A percentile compares a stretch with the other conserved stretches of the same genome.
Conservation (phyloP, 2,329 filamentous ascomycete species). For the Verticillium dahliae region DNA sequence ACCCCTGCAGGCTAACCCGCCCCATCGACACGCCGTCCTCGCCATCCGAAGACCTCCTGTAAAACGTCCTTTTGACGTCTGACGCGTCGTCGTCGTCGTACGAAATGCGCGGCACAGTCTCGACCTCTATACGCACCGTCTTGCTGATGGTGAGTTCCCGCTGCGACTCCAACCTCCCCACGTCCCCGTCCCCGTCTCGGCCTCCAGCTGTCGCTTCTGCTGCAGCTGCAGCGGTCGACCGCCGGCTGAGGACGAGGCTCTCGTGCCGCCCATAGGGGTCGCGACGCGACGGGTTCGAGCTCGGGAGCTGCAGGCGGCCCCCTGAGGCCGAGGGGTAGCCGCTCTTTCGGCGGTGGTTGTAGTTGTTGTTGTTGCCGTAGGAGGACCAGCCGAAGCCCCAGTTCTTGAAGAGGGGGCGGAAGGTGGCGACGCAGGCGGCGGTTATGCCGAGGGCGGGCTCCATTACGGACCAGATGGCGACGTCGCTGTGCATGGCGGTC, state of each 20-base stretch:
- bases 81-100: conserved; percentile 56
- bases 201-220: not conserved
- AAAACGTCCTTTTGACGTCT: conserved; percentile 65
- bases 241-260: not conserved
- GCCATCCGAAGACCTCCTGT: conserved; percentile 58
- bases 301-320: not conserved
- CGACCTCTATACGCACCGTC: not conserved
- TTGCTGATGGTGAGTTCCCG: not conserved
- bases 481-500: conserved; percentile 14
- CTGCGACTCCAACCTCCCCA: not conserved
- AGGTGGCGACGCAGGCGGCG: conserved; percentile 20
- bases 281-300: conserved; percentile 61
- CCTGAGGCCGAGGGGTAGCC: not conserved
- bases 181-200: not conserved
- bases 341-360: not conserved
- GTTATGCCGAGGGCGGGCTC: conserved; percentile 24
- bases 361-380: too few species aligned
- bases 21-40: not conserved
- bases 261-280: conserved; percentile 39
- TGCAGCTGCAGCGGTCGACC: not conserved
- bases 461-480: conserved; percentile 20
- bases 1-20: not conserved
- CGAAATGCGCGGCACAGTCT: not conserved
- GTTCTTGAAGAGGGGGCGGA: conserved; percentile 20
- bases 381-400: conserved; percentile 10